Evolutionary conservation across 495 filamentous ascomycete genomes (phyloP).

Genomic region (Penicillium paradoxum): DNA sequence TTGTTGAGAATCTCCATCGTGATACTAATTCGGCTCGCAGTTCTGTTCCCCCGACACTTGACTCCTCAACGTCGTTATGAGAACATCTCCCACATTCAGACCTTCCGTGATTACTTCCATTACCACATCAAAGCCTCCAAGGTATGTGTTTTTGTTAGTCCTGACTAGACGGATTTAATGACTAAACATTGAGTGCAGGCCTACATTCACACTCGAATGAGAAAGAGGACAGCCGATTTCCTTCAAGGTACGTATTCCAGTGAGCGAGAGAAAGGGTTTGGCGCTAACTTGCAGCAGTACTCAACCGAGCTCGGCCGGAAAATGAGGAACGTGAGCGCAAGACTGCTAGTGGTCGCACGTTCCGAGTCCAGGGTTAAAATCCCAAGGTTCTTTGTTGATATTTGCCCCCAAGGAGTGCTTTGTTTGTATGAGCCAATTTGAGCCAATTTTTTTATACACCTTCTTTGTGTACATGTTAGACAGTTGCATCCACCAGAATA

Average conservation of each 20-base stretch:
- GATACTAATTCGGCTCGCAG: conserved; percentile 42
- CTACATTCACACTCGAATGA: conserved; percentile 97
- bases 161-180: background rate
- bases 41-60: conserved; percentile 92
- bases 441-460: background rate
- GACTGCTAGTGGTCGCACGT: conserved; percentile 93
- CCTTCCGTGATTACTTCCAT: conserved; percentile 99
- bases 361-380: conserved; percentile 63
- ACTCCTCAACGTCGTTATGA: conserved; percentile 84
- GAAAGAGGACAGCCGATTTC: conserved; percentile 94
- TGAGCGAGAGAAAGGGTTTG: background rate
- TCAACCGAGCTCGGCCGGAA: conserved; percentile 87
- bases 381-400: conserved; percentile 14
- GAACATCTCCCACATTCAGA: conserved; percentile 97
- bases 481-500: too few species aligned
- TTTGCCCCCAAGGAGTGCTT: conserved; percentile 17
- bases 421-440: conserved; percentile 22
- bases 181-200: conserved; percentile 48
- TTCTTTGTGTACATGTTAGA: background rate
- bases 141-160: conserved; percentile 34
- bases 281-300: conserved; percentile 51
- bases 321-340: conserved; percentile 97
- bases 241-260: conserved; percentile 66
- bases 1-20: too few species aligned
- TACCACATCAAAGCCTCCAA: conserved; percentile 99